Conservation (phyloP, 139 green algal species). For the Ettlia oleoabundans region DNA sequence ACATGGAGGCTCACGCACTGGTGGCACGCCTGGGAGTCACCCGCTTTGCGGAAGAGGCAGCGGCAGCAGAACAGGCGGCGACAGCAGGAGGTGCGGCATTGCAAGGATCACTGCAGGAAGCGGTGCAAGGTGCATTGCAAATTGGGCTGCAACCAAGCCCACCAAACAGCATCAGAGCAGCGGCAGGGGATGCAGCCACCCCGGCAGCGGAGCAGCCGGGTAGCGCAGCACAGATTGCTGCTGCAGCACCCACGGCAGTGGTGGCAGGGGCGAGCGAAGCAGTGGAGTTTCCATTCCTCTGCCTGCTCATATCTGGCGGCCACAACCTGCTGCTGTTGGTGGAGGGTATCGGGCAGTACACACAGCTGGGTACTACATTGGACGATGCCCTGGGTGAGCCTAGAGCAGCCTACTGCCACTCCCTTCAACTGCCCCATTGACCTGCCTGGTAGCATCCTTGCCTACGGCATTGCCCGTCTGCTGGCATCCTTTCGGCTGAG, state of each 20-base stretch:
- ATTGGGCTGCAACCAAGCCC: not conserved
- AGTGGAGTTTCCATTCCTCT: constrained; percentile 91
- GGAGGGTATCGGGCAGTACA: constrained; percentile 87
- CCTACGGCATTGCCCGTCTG: too few relatives aligned
- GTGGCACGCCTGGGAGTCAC: constrained; percentile 70
- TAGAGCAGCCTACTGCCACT: too few relatives aligned
- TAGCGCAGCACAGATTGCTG: not conserved
- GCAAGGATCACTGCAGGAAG: not conserved
- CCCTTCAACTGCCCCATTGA: too few relatives aligned
- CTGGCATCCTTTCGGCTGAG: too few relatives aligned
- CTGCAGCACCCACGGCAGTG: not conserved
- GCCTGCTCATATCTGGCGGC: constrained; percentile 91
- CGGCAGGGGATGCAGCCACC: not conserved
- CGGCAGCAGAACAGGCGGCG: not conserved
- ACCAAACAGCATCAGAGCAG: not conserved
- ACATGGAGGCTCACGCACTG: constrained; percentile 99
- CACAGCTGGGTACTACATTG: constrained; percentile 89
- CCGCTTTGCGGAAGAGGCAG: constrained; percentile 8
- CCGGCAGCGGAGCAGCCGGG: not conserved
- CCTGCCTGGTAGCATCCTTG: too few relatives aligned
- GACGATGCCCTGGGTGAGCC: constrained; percentile 92
- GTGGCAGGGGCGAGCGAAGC: not conserved
- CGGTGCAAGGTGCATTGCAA: too few relatives aligned
- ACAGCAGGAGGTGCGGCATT: constrained; percentile 8
- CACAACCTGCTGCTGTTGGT: constrained; percentile 96